Base-by-base conservation (phyloP, 1,284 basidiomycete species). In the Malassezia restricta region DNA sequence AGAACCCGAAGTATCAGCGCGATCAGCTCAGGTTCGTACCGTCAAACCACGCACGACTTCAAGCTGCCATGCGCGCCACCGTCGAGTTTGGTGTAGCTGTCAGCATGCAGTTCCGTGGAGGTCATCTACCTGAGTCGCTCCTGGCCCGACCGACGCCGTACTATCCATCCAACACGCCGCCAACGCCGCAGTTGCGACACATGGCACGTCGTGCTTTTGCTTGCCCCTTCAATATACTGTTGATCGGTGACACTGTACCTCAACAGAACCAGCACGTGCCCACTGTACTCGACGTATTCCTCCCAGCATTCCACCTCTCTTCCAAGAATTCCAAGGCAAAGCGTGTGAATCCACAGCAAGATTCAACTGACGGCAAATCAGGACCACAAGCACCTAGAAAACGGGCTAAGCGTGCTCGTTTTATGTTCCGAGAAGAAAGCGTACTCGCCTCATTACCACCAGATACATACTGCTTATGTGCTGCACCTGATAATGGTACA, bases 351-450 rank as follows among this genome's bases (percentile, higher is more conserved):
- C 27, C 38, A 11, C 44, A 39, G 20, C 11, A 43, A 27, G 15
- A 30, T 41, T 54, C 43, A 62, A 58, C 48, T 52, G 59, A 46
- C 15, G 4, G 20, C 20, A 24, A 24, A 24, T 24, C 20, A 24
- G 32, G 29, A 5, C 11, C 33, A 15, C 33, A 2, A 2, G 12
- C 44, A 35, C 27, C 44, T 3, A 63, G 61, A 37, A 61, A 63
- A 59, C 59, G 66, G 45, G 62, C 67, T 43, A 68, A 65, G 54
- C 62, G 69, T 24, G 68, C 71, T 40, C 70, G 70, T 54, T 58
- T 74, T 27, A 57, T 65, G 24, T 73, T 74, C 58, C 51, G 56
- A 6, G 68, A 73, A 44, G 71, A 73, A 54, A 54, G 61, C 20
- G 63, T 61, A 17, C 33, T 39, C 12, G 35, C 44, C 12, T n/a